Evolutionary conservation across 108 stramenopile species (phyloP).

Genomic region (Tribonema minus): DNA sequence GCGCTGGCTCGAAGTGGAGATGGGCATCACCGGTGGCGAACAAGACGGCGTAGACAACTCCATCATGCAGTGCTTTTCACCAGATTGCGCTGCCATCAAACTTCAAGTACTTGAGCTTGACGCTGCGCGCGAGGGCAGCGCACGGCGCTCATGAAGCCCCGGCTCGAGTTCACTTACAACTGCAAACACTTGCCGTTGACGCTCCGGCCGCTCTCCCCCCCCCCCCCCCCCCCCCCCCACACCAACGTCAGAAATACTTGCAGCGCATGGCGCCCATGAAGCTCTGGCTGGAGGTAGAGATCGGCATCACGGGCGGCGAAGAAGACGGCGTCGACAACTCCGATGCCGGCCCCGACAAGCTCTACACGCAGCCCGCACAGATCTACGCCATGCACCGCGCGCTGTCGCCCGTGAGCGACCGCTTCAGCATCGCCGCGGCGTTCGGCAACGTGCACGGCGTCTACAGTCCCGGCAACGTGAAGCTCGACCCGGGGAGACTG

Average conservation of each 20-base stretch:
- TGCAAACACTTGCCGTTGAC: no score
- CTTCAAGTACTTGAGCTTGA: no score
- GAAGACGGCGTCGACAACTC: constrained; percentile 94
- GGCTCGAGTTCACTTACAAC: no score
- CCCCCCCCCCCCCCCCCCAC: no score
- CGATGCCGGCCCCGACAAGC: constrained; percentile 77
- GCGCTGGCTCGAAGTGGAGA: constrained; percentile 90
- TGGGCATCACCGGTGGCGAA: constrained; percentile 92
- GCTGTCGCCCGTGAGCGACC: constrained; percentile 47
- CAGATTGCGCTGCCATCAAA: no score
- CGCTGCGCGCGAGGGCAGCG: no score
- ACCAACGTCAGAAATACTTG: constrained; percentile 19
- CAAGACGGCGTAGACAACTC: constrained; percentile 92
- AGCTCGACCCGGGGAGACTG: constrained; percentile 74
- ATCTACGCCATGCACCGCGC: constrained; percentile 35
- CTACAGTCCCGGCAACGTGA: constrained; percentile 93
- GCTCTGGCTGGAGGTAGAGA: constrained; percentile 90
- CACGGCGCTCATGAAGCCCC: no score
- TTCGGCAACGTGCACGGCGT: constrained; percentile 95
- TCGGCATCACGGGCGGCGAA: constrained; percentile 93
- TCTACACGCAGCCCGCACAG: constrained; percentile 89
- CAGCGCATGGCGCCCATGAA: constrained; percentile 37
- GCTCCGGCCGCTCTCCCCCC: no score
- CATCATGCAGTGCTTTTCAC: no score
- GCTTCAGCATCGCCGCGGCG: constrained; percentile 93